A percentile compares a stretch with the other conserved stretches of the same genome.
These are phyloP conservation scores for Babesia caballi DNA, from an alignment of 169 alveolate species.

Conservation along the genomic window DNA sequence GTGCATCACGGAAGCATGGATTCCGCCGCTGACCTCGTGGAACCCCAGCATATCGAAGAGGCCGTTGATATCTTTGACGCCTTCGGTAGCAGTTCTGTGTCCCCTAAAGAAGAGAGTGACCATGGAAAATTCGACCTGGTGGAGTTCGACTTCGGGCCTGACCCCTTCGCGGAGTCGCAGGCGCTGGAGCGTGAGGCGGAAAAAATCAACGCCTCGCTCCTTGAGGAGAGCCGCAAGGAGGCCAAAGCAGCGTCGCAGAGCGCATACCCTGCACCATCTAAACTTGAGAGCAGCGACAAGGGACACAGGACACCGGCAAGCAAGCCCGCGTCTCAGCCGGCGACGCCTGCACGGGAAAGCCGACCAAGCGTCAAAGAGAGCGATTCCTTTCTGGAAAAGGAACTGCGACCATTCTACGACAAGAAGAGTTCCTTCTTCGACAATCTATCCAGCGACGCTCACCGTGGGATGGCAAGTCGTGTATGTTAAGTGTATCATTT, in stretches of 20 bases:
- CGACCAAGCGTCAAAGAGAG: no score
- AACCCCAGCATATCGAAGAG: no score
- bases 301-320: no score
- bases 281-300: no score
- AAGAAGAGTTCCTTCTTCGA: slow-evolving; percentile 78
- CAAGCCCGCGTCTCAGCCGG: neutral
- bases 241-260: neutral
- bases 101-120: neutral
- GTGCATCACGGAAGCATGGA: no score
- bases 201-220: neutral
- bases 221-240: neutral
- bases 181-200: neutral
- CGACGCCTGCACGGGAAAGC: neutral
- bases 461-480: slow-evolving; percentile 14
- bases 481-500: slow-evolving; percentile 34
- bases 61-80: no score
- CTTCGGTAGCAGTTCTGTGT: no score
- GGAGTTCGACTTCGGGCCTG: slow-evolving; percentile 36
- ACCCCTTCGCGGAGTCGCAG: slow-evolving; percentile 10
- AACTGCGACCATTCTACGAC: slow-evolving; percentile 51
- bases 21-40: no score
- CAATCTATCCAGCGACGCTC: slow-evolving; percentile 54
- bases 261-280: no score
- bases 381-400: no score
- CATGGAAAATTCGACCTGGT: neutral